Conservation (phyloP, 2,329 filamentous ascomycete species). For the Zalaria sp. region DNA sequence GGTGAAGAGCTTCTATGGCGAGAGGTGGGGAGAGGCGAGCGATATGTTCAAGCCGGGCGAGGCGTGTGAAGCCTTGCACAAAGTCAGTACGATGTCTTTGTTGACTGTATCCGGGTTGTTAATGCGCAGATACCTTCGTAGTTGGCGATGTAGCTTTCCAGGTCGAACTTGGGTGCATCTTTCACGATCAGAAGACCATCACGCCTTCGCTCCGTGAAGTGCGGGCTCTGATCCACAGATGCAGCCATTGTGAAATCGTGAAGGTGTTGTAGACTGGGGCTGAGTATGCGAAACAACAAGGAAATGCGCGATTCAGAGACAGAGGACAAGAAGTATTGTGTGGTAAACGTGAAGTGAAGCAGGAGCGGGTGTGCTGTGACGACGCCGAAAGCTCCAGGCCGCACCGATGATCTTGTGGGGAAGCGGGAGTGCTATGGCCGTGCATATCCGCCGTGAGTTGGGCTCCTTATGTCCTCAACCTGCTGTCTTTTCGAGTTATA, state of each 20-base stretch:
- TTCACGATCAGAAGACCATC: constrained; percentile 5
- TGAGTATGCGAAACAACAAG: too few relatives aligned
- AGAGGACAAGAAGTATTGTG: too few relatives aligned
- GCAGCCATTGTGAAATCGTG: constrained; percentile 6
- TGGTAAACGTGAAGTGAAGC: too few relatives aligned
- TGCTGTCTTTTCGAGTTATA: too few relatives aligned
- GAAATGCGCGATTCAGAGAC: too few relatives aligned
- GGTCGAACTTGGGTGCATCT: constrained; percentile 44
- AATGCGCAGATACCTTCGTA: constrained; percentile 51
- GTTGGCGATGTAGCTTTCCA: constrained; percentile 81
- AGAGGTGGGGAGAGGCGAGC: constrained; percentile 65
- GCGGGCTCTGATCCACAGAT: constrained; percentile 6
- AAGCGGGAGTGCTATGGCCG: too few relatives aligned
- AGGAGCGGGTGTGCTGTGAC: too few relatives aligned
- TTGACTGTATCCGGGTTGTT: not conserved
- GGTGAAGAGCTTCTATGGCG: constrained; percentile 64
- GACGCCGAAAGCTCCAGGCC: too few relatives aligned
- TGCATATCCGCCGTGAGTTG: too few relatives aligned
- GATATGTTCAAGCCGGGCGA: constrained; percentile 69
- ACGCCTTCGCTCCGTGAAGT: constrained; percentile 4
- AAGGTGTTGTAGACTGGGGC: too few relatives aligned
- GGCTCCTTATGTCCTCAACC: too few relatives aligned
- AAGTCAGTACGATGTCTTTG: not conserved
- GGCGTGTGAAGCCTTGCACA: constrained; percentile 57
- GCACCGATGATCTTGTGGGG: too few relatives aligned